These are phyloP conservation scores for Marsdenia floribunda DNA, from an alignment of 257 asterid species.

Conservation along the genomic window DNA sequence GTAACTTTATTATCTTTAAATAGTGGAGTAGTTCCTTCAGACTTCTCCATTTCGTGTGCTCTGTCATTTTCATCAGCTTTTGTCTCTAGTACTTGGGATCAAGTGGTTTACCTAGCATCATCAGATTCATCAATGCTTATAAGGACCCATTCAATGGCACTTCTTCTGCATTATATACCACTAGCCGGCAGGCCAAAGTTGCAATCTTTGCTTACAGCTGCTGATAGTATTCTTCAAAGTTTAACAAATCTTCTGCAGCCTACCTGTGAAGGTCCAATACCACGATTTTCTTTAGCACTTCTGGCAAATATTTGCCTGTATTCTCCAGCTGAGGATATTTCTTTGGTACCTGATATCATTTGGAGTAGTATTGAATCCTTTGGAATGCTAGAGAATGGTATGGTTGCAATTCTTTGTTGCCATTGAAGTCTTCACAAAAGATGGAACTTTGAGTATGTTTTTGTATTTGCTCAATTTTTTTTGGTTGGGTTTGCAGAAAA, in stretches of 20 bases:
- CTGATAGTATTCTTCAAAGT: conserved; percentile 69
- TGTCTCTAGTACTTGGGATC: conserved; percentile 82
- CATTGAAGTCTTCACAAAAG: conserved; percentile 9
- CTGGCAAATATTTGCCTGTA: conserved; percentile 73
- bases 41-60: conserved; percentile 33
- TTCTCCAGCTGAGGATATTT: conserved; percentile 75
- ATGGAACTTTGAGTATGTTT: conserved; percentile 10
- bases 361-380: conserved; percentile 80
- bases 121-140: conserved; percentile 67
- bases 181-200: conserved; percentile 55
- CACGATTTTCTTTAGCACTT: conserved; percentile 70
- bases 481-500: conserved; percentile 43
- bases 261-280: conserved; percentile 60
- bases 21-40: conserved; percentile 33
- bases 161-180: conserved; percentile 70
- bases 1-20: conserved; percentile 31
- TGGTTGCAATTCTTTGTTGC: conserved; percentile 14
- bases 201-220: conserved; percentile 78
- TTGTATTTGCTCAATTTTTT: conserved; percentile 18
- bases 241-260: conserved; percentile 59
- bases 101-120: conserved; percentile 68
- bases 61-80: conserved; percentile 45
- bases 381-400: conserved; percentile 65
- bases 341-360: conserved; percentile 72
- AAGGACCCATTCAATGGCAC: conserved; percentile 63